Conservation (phyloP, 2,329 filamentous ascomycete species). For the Uncinocarpus reesii region DNA sequence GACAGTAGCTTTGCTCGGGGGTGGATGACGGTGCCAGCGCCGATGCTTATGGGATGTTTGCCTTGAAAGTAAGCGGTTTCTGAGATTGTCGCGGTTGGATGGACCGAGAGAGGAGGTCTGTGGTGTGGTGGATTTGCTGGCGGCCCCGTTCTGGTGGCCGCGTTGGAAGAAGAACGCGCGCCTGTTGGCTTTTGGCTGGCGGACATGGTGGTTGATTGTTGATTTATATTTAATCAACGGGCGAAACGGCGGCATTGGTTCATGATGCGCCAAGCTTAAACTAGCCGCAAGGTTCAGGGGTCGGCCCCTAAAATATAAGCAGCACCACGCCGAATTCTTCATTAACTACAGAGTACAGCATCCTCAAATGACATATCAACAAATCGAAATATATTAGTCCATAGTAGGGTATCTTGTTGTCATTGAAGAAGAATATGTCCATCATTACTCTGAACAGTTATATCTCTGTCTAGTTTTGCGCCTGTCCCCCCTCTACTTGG, state of each 20-base stretch:
- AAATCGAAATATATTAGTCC: not conserved
- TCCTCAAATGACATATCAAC: not conserved
- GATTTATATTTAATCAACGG: too few relatives aligned
- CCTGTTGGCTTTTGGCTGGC: slow-evolving; percentile 14
- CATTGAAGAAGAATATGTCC: not conserved
- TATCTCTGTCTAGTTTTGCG: slow-evolving; percentile 8
- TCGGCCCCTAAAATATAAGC: too few relatives aligned
- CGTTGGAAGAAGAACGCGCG: slow-evolving; percentile 21
- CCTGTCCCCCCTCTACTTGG: slow-evolving; percentile 13
- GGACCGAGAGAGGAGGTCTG: slow-evolving; percentile 28
- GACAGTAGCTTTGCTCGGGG: slow-evolving; percentile 73
- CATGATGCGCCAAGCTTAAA: too few relatives aligned
- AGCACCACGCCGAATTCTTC: too few relatives aligned
- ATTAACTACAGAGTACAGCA: too few relatives aligned
- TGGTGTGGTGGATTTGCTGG: slow-evolving; percentile 20
- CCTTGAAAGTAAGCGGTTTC: slow-evolving; percentile 44
- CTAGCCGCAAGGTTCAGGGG: too few relatives aligned
- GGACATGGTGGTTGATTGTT: not conserved
- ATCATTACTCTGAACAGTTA: not conserved
- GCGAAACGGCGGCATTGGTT: too few relatives aligned
- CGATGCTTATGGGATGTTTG: slow-evolving; percentile 66
- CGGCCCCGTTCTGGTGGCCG: slow-evolving; percentile 16
- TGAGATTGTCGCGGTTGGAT: slow-evolving; percentile 32
- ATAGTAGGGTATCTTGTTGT: not conserved
- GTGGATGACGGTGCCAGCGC: slow-evolving; percentile 70